phyloP scores from a whole-genome alignment of 768 basidiomycete genomes.

The Hypholoma sublateritium region DNA sequence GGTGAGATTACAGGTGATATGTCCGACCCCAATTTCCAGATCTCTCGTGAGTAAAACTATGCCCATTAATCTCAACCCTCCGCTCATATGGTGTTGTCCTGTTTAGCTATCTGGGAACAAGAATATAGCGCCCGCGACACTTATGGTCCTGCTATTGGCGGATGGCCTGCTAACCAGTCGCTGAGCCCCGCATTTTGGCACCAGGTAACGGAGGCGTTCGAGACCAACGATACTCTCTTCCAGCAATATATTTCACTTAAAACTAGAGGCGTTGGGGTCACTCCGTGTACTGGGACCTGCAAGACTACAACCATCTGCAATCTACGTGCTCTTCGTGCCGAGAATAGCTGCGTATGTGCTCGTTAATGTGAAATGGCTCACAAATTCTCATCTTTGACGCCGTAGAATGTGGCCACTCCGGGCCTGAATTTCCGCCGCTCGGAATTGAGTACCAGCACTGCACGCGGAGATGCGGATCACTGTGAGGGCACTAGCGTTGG shows the following conservation, averaged over 20 bases:
- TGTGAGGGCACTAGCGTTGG: slow-evolving; percentile 30
- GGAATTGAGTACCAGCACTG: neutral
- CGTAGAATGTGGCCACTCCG: slow-evolving; percentile 6
- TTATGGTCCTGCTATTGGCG: slow-evolving; percentile 46
- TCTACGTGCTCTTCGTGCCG: slow-evolving; percentile 22
- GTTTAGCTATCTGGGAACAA: slow-evolving; percentile 47
- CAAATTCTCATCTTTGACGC: neutral
- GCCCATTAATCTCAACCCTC: neutral
- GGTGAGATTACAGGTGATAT: slow-evolving; percentile 35
- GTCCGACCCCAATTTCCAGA: slow-evolving; percentile 43
- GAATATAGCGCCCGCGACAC: slow-evolving; percentile 57
- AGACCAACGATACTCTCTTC: slow-evolving; percentile 45
- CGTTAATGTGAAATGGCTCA: neutral
- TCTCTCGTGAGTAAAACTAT: slow-evolving; percentile 34
- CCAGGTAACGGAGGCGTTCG: slow-evolving; percentile 53
- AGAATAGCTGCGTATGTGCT: slow-evolving; percentile 25
- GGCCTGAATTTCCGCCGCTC: slow-evolving; percentile 11
- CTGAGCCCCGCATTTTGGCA: slow-evolving; percentile 62
- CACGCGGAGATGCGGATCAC: slow-evolving; percentile 17
- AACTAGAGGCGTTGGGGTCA: slow-evolving; percentile 17
- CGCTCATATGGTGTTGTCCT: neutral
- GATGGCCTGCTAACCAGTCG: slow-evolving; percentile 33
- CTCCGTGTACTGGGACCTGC: slow-evolving; percentile 21
- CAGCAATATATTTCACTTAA: slow-evolving; percentile 38
- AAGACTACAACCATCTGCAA: slow-evolving; percentile 23